Base-by-base conservation (phyloP, 2,329 filamentous ascomycete genomes). In the Colletotrichum sp. region DNA sequence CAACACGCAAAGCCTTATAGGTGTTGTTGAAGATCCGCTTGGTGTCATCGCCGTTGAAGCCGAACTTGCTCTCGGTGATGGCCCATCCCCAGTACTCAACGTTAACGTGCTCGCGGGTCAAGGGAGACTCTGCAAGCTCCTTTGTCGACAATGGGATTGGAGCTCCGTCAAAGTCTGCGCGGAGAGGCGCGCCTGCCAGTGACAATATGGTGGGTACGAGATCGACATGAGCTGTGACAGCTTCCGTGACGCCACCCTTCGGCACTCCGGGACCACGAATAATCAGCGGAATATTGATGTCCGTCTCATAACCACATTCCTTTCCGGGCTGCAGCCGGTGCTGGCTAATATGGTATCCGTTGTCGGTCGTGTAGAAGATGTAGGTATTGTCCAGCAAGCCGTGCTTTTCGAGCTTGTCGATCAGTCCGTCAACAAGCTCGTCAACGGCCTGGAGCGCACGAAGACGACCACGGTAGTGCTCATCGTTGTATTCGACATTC, bases 151-250 rank as follows among this genome's bases (percentile, higher is more conserved):
- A 69, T 0, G 88, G 86, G 44, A 91, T 88, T 0, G 88, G 82
- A 2, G 82, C 81, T 1, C 89, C 90, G 77, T 92, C 90, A 76
- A 91, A 90, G 52, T 90, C 89, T 0, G 82, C 79, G 0, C 86
- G 84, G 4, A 83, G 77, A 0, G 83, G 79, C 2, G 82, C 82
- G 27, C 81, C 80, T 4, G 81, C 79, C 0, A 87, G 78, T 1
- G 86, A 79, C 12, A 92, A 85, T 59, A 92, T 84, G 0, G 90
- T 92, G 0, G 90, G 90, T 0, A 87, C 89, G 6, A 92, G 82
- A 75, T 92, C 90, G 3, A 88, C 87, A 68, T 92, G 89, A 0
- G 87, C 86, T 0, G 87, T 89, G 1, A 88, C 86, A 0, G 82
- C 79, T 28, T 86, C 81, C 9, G 84, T 81, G 0, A 82, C 81